Evolutionary conservation across 345 rosid species (phyloP), one percentile per base, ranked within the genome.

Genomic region (Euphorbia lathyris): DNA sequence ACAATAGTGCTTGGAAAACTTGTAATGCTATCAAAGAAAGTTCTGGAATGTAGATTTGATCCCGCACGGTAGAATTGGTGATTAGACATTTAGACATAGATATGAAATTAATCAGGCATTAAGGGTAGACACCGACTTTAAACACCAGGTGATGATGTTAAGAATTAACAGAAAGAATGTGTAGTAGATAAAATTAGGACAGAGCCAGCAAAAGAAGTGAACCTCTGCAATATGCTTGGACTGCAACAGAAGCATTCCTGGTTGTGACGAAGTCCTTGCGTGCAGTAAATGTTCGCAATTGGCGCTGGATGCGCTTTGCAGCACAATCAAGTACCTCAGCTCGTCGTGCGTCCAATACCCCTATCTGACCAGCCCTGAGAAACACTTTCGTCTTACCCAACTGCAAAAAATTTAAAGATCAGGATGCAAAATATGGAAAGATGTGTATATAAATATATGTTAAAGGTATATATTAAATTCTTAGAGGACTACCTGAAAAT

Each of bases 281-380:
- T 7, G 86, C 80, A 66, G 86, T 78, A 85, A 74, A 92, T 42
- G 97, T 84, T 69, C 76, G 86, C 71, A 86, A 81, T 42, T 68
- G 82, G 69, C 74, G 87, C 72, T 95, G 99, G 76, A 95, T 86
- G 65, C 81, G 51, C 82, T 83, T 87, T 61, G 96, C 92, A 81
- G 99, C 87, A 81, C 63, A 74, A 73, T 95, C 93, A 70, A 95
- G 86, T 78, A 90, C 90, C 88, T 90, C 96, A 59, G 96, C 86
- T 64, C 99, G 83, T 59, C 80, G 89, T 7, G 86, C 81, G 76
- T 95, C 97, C 69, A 95, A 86, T 74, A 85, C 77, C 50, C 97
- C 99, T 80, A 95, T 92, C 82, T 95, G 97, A 74, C 99, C 97
- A 77, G 97, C 93, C 81, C 99, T 86, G 51, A 95, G 96, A 80